Evolutionary conservation across 2,329 filamentous ascomycete species (phyloP), one percentile per base, ranked within the genome.

Genomic region (Coniochaeta prunicola): DNA sequence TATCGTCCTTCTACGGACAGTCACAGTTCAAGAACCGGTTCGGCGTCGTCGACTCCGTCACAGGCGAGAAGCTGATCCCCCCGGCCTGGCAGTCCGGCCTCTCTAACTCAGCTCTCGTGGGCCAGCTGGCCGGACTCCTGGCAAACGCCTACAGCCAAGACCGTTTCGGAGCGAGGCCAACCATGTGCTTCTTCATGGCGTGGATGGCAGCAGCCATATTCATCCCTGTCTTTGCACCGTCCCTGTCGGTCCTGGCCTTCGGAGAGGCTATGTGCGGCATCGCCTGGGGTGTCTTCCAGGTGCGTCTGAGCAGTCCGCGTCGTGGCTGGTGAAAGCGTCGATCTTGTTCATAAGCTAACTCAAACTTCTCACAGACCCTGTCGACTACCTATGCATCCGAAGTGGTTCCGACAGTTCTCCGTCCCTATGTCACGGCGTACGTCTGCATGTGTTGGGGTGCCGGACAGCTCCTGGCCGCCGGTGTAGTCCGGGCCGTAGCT

Each of bases 61-160:
- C 71, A 21, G 68, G 67, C 3, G 63, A 66, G 15, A 76, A 77
- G 45, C 67, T 74, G 50, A 70, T 81, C 21, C 67, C 73, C 0
- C 71, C 76, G 0, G 64, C 71, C 4, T 80, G 78, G 79, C 77
- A 80, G 61, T 73, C 76, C 0, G 77, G 72, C 0, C 66, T 81
- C 0, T 71, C 71, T 3, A 79, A 78, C 24, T 77, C 73, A 2
- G 70, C 74, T 0, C 64, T 72, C 3, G 72, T 76, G 4, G 78
- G 79, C 1, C 71, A 76, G 33, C 73, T 81, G 3, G 38, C 76
- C 1, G 78, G 79, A 0, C 68, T 79, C 1, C 63, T 76, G 17
- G 61, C 76, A 28, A 78, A 75, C 48, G 77, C 76, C 1, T 73
- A 69, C 54, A 59, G 75, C 2, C 71, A 74, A 5, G 76, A 80